phyloP scores from a whole-genome alignment of 352 stramenopile genomes.

The Phytophthora megakarya region DNA sequence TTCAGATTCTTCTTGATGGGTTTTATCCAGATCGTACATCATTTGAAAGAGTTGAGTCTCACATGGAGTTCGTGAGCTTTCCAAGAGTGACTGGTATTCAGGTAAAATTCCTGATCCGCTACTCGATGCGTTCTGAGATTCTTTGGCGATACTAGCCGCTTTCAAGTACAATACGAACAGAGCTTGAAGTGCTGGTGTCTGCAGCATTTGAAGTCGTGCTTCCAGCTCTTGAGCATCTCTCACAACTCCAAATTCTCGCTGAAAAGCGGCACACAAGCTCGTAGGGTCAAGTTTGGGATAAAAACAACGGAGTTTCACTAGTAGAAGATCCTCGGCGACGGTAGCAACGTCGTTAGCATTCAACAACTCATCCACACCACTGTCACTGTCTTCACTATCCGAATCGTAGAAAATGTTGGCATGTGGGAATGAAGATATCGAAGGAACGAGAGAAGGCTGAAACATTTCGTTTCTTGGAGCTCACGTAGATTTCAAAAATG shows the following conservation, averaged over 20 bases:
- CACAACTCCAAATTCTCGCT: slow-evolving; percentile 45
- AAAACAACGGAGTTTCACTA: slow-evolving; percentile 67
- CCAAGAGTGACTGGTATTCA: slow-evolving; percentile 54
- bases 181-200: slow-evolving; percentile 39
- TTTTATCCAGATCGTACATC: slow-evolving; percentile 70
- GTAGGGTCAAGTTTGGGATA: slow-evolving; percentile 44
- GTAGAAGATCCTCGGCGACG: slow-evolving; percentile 60
- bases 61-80: slow-evolving; percentile 54
- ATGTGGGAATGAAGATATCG: slow-evolving; percentile 43
- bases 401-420: slow-evolving; percentile 39
- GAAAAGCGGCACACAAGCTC: slow-evolving; percentile 49
- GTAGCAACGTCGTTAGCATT: slow-evolving; percentile 47
- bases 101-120: slow-evolving; percentile 42
- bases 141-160: slow-evolving; percentile 41
- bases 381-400: slow-evolving; percentile 33
- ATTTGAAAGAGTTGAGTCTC: slow-evolving; percentile 69
- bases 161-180: slow-evolving; percentile 65
- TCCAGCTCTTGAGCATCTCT: slow-evolving; percentile 46
- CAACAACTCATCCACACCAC: slow-evolving; percentile 46
- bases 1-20: slow-evolving; percentile 45
- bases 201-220: slow-evolving; percentile 43
- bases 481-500: background rate
- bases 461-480: background rate
- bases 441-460: slow-evolving; percentile 17
- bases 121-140: slow-evolving; percentile 36